Evolutionary conservation across 768 basidiomycete genomes (phyloP).

Genomic region (Naganishia randhawae): DNA sequence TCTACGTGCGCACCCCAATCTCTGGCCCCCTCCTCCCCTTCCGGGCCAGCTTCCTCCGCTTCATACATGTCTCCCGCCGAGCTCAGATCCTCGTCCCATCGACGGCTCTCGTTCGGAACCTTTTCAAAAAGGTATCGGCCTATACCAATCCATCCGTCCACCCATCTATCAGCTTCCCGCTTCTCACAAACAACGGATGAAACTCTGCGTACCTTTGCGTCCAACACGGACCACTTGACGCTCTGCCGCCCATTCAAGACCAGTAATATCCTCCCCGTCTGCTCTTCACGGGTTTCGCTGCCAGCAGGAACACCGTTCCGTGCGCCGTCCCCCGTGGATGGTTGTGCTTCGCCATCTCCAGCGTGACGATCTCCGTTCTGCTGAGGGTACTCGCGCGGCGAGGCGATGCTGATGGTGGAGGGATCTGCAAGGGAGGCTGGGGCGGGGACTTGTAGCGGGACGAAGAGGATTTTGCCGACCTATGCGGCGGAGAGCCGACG

Average conservation of each 20-base stretch:
- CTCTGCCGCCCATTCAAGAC: slow-evolving; percentile 5
- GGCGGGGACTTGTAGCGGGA: slow-evolving; percentile 3
- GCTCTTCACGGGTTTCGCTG: not conserved
- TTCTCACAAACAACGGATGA: not conserved
- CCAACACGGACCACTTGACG: slow-evolving; percentile 19
- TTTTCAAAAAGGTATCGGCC: slow-evolving; percentile 15
- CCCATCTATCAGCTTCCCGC: too few species aligned
- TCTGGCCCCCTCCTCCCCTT: not conserved
- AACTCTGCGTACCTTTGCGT: slow-evolving; percentile 5
- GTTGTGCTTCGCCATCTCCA: not conserved
- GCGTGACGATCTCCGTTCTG: not conserved
- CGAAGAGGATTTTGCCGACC: slow-evolving; percentile 21
- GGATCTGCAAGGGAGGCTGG: slow-evolving; percentile 2
- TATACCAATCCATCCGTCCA: not conserved
- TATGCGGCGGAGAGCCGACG: not conserved
- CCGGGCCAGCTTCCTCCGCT: not conserved
- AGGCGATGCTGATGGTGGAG: not conserved
- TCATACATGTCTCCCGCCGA: not conserved
- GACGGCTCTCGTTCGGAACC: slow-evolving; percentile 1
- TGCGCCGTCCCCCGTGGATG: too few species aligned
- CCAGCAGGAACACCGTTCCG: too few species aligned
- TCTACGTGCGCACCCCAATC: too few species aligned
- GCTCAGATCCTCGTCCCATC: slow-evolving; percentile 3
- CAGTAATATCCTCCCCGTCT: not conserved
- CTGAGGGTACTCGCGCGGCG: not conserved